phyloP scores from a whole-genome alignment of 805 yeast genomes.

The Ogataea angusta region DNA sequence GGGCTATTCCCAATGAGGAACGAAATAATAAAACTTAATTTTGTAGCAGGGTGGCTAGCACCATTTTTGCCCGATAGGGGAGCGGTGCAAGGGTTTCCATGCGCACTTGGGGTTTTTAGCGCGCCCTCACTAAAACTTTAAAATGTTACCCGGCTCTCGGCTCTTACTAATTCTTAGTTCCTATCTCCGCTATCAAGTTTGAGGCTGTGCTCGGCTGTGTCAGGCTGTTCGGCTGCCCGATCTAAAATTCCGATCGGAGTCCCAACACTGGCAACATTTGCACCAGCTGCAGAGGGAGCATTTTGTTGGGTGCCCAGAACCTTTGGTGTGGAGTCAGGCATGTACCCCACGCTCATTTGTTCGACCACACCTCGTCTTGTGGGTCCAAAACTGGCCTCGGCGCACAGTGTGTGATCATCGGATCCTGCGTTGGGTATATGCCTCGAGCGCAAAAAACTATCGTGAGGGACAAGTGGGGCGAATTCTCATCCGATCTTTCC shows the following conservation, averaged over 20 bases:
- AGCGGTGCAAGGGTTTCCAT: slow-evolving; percentile 7
- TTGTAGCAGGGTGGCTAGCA: slow-evolving; percentile 5
- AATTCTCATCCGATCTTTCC: background rate
- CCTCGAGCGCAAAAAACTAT: background rate
- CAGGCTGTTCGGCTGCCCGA: background rate
- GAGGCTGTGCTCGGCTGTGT: slow-evolving; percentile 1
- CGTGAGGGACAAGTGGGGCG: background rate
- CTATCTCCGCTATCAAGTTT: background rate
- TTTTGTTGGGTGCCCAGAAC: background rate
- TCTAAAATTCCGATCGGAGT: background rate
- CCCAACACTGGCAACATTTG: background rate
- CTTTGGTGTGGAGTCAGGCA: background rate
- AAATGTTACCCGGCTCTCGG: background rate
- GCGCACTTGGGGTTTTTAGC: no score
- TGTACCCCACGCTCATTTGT: background rate
- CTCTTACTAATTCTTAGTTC: background rate
- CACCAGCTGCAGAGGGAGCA: background rate
- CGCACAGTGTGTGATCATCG: background rate
- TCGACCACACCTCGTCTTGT: background rate
- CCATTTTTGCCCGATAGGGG: slow-evolving; percentile 1
- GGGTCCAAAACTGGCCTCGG: background rate
- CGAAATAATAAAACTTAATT: background rate
- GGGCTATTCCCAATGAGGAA: background rate
- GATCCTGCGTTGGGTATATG: background rate
- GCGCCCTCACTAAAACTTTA: background rate